Evolutionary conservation across 257 asterid species (phyloP).

Genomic region (Nemophila menziesii): DNA sequence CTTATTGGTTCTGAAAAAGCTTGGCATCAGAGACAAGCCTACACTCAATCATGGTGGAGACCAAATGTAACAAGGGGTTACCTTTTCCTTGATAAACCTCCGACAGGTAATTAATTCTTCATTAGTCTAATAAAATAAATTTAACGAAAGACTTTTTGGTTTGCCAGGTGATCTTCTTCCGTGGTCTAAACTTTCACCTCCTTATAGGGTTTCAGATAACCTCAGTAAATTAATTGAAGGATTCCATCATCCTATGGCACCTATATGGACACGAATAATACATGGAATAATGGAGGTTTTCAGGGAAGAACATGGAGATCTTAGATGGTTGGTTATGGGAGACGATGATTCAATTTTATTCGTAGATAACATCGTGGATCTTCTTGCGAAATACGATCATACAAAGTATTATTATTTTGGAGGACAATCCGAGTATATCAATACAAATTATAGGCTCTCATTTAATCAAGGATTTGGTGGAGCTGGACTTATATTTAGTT

Average conservation of each 20-base stretch:
- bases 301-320: constrained; percentile 21
- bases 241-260: constrained; percentile 7
- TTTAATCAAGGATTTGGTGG: constrained; percentile 66
- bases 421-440: constrained; percentile 31
- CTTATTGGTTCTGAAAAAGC: constrained; percentile 40
- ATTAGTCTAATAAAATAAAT: no score
- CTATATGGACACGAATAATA: constrained; percentile 22
- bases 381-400: constrained; percentile 35
- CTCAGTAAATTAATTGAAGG: constrained; percentile 14
- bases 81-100: constrained; percentile 38
- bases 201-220: constrained; percentile 33
- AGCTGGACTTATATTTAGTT: constrained; percentile 50
- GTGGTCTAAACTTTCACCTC: constrained; percentile 48
- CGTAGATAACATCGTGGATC: constrained; percentile 44
- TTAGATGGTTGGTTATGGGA: constrained; percentile 65
- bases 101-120: no score
- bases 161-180: constrained; percentile 54
- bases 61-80: constrained; percentile 40
- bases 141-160: no score
- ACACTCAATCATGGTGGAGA: constrained; percentile 68
- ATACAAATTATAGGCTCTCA: constrained; percentile 35
- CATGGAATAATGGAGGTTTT: constrained; percentile 49
- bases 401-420: constrained; percentile 37
- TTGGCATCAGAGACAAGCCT: constrained; percentile 31
- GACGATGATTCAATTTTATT: constrained; percentile 68